A percentile compares a stretch with the other conserved stretches of the same genome.
phyloP scores from a whole-genome alignment of 2,329 filamentous ascomycete genomes.

The Claviceps sp. region DNA sequence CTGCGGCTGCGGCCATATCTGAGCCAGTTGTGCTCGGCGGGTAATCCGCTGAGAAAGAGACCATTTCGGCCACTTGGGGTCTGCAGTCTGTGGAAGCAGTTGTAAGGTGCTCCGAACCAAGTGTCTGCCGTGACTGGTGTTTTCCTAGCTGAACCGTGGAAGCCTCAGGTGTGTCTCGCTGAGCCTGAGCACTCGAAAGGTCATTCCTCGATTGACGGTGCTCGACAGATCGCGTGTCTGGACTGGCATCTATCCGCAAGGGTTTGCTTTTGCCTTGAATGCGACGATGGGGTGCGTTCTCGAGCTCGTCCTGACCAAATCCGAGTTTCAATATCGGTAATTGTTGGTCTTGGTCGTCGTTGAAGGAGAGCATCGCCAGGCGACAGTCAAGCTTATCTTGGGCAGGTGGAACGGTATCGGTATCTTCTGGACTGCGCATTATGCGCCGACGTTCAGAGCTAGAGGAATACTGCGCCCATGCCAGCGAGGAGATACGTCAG shows the following conservation, averaged over 20 bases:
- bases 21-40: constrained; percentile 3
- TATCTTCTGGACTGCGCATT: constrained; percentile 30
- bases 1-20: constrained; percentile 14
- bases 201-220: constrained; percentile 55
- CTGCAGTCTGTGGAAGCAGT: neutral
- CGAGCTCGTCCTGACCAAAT: constrained; percentile 9
- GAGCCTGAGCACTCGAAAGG: constrained; percentile 43
- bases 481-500: neutral
- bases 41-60: constrained; percentile 10
- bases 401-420: constrained; percentile 14
- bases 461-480: constrained; percentile 51
- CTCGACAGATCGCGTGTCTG: constrained; percentile 29
- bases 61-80: constrained; percentile 12
- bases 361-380: constrained; percentile 7
- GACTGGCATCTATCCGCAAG: neutral
- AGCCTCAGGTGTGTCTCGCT: constrained; percentile 17
- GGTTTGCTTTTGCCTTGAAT: neutral
- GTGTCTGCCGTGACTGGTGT: constrained; percentile 12
- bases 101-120: constrained; percentile 8
- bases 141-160: constrained; percentile 14
- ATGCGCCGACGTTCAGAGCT: constrained; percentile 57
- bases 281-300: constrained; percentile 6
- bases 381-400: constrained; percentile 13
- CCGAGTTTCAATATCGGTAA: constrained; percentile 3
- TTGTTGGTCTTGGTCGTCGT: constrained; percentile 3